Evolutionary conservation across 1,284 basidiomycete species (phyloP).

Genomic region (Trametes hirsuta): DNA sequence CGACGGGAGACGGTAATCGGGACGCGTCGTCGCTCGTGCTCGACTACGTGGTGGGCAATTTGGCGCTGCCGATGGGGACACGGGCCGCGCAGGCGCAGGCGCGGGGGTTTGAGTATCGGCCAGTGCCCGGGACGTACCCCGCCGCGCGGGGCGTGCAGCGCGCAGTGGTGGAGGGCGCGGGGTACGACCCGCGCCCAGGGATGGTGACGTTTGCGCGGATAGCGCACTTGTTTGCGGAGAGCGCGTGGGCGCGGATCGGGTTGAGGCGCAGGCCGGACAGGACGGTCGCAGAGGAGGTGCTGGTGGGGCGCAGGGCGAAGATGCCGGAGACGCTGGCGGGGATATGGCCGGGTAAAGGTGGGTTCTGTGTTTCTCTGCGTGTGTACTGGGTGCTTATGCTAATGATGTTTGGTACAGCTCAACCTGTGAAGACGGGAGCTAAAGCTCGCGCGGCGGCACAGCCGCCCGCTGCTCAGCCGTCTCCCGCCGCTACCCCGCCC

Average conservation of each 20-base stretch:
- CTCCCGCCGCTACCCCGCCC: neutral
- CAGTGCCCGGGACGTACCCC: constrained; percentile 26
- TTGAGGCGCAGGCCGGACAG: constrained; percentile 11
- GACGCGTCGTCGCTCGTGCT: constrained; percentile 8
- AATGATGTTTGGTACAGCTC: neutral
- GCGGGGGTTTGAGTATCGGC: constrained; percentile 10
- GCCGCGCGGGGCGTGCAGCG: constrained; percentile 24
- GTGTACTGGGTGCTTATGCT: neutral
- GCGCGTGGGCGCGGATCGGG: constrained; percentile 11
- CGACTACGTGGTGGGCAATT: constrained; percentile 22
- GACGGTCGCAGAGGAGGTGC: constrained; percentile 15
- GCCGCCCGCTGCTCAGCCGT: neutral
- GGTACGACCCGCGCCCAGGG: constrained; percentile 21
- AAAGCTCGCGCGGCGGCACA: neutral
- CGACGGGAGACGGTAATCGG: neutral
- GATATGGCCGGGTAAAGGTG: constrained; percentile 23
- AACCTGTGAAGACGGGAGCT: neutral
- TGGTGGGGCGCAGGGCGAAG: constrained; percentile 10
- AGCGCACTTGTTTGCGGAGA: constrained; percentile 18
- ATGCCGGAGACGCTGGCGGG: constrained; percentile 19
- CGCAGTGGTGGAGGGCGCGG: neutral
- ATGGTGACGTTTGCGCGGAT: constrained; percentile 20
- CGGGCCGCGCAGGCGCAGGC: constrained; percentile 9
- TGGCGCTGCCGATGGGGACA: constrained; percentile 13
- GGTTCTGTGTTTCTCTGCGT: neutral